These are phyloP conservation scores for Xerocomellus chrysenteron DNA, from an alignment of 768 basidiomycete species.

Conservation along the genomic window DNA sequence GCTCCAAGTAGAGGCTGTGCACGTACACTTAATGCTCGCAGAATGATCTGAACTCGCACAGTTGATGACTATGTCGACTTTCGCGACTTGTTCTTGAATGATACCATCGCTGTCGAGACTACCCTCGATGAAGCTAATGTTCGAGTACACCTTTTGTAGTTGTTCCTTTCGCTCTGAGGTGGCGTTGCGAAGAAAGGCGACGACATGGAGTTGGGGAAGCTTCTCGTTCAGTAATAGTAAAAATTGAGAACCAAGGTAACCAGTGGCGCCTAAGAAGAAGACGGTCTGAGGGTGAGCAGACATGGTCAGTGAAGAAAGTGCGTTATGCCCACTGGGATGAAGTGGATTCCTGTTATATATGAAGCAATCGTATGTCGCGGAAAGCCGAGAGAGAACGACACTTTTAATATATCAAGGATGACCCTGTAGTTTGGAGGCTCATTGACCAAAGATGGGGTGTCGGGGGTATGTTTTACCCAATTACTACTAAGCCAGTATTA, in stretches of 20 bases:
- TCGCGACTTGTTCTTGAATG: slow-evolving; percentile 36
- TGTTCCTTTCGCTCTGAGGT: slow-evolving; percentile 30
- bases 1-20: not conserved
- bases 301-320: slow-evolving; percentile 6
- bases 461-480: not conserved
- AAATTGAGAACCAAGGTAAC: slow-evolving; percentile 44
- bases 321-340: not conserved
- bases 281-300: slow-evolving; percentile 20
- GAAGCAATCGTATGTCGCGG: not conserved
- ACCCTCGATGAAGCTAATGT: slow-evolving; percentile 39
- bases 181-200: slow-evolving; percentile 38
- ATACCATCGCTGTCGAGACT: slow-evolving; percentile 36
- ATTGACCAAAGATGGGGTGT: slow-evolving; percentile 3
- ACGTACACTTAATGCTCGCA: slow-evolving; percentile 33
- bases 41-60: slow-evolving; percentile 41
- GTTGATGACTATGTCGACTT: slow-evolving; percentile 42
- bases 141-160: slow-evolving; percentile 34
- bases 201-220: slow-evolving; percentile 33
- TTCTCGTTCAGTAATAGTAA: slow-evolving; percentile 34
- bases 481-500: not conserved
- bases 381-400: not conserved
- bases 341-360: not conserved
- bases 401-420: slow-evolving; percentile 1
- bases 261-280: slow-evolving; percentile 46
- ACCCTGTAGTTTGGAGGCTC: not conserved